These are phyloP conservation scores for Carex scoparia DNA, from an alignment of 176 grass and related monocot species.

Conservation along the genomic window DNA sequence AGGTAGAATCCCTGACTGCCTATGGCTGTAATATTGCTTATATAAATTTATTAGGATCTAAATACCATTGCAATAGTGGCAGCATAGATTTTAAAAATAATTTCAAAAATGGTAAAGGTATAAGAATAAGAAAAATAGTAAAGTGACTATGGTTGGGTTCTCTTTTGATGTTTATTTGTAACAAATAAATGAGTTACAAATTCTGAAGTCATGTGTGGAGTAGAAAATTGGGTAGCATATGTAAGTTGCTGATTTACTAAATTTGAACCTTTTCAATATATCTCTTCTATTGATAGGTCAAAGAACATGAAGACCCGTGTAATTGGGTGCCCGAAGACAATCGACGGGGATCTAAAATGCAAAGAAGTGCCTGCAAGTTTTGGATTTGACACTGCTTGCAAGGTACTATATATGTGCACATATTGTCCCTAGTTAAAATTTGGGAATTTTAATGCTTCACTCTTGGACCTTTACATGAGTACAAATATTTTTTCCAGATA, in stretches of 20 bases:
- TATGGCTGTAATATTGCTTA: not conserved
- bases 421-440: not conserved
- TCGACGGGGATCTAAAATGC: conserved; percentile 93
- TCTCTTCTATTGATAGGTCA: conserved; percentile 40
- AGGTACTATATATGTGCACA: conserved; percentile 34
- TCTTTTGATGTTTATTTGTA: not conserved
- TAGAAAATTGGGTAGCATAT: not conserved
- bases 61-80: not conserved
- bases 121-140: not conserved
- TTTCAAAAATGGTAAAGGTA: not conserved
- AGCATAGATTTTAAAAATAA: not conserved
- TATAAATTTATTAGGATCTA: not conserved
- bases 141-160: not conserved
- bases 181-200: not conserved
- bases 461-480: conserved; percentile 3
- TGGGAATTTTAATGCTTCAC: not conserved
- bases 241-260: not conserved
- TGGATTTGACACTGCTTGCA: conserved; percentile 99
- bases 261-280: not conserved
- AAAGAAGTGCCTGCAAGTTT: conserved; percentile 98
- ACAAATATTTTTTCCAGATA: conserved; percentile 52
- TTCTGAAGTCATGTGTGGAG: not conserved
- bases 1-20: conserved; percentile 32
- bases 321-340: conserved; percentile 98
- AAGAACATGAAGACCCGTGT: conserved; percentile 81